These are phyloP conservation scores for Diaporthe batatas DNA, from an alignment of 2,329 filamentous ascomycete species.

Conservation along the genomic window DNA sequence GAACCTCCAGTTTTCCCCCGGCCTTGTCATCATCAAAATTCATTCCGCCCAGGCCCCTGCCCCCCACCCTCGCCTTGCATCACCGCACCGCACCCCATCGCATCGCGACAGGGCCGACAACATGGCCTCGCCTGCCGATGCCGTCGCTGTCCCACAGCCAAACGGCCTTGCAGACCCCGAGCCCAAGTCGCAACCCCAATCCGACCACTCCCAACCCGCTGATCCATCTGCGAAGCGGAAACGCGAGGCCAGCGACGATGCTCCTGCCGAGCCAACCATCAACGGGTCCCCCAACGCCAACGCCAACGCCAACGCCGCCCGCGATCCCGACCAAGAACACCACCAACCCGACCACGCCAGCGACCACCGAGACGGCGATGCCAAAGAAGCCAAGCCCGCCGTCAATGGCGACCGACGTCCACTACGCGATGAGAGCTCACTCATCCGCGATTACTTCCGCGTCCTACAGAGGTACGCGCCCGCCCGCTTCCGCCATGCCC, in stretches of 20 bases:
- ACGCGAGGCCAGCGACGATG: slow-evolving; percentile 64
- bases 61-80: slow-evolving; percentile 28
- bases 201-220: slow-evolving; percentile 48
- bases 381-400: slow-evolving; percentile 47
- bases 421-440: slow-evolving; percentile 50
- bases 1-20: slow-evolving; percentile 39
- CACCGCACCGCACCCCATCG: slow-evolving; percentile 33
- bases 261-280: slow-evolving; percentile 43
- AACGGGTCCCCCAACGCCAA: slow-evolving; percentile 33
- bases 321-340: background rate
- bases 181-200: slow-evolving; percentile 44
- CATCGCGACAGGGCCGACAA: slow-evolving; percentile 36
- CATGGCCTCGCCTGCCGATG: slow-evolving; percentile 51
- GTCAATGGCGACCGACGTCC: slow-evolving; percentile 47
- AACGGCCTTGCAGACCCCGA: slow-evolving; percentile 49
- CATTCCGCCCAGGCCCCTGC: slow-evolving; percentile 36
- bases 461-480: slow-evolving; percentile 58
- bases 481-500: slow-evolving; percentile 36
- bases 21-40: slow-evolving; percentile 38
- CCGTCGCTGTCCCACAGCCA: slow-evolving; percentile 48
- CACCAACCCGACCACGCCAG: slow-evolving; percentile 44
- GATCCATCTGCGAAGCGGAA: slow-evolving; percentile 65
- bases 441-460: slow-evolving; percentile 58
- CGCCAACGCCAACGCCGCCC: background rate
- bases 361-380: slow-evolving; percentile 32